phyloP scores from a whole-genome alignment of 2,329 filamentous ascomycete species.

The Trichocomaceae sp. region DNA sequence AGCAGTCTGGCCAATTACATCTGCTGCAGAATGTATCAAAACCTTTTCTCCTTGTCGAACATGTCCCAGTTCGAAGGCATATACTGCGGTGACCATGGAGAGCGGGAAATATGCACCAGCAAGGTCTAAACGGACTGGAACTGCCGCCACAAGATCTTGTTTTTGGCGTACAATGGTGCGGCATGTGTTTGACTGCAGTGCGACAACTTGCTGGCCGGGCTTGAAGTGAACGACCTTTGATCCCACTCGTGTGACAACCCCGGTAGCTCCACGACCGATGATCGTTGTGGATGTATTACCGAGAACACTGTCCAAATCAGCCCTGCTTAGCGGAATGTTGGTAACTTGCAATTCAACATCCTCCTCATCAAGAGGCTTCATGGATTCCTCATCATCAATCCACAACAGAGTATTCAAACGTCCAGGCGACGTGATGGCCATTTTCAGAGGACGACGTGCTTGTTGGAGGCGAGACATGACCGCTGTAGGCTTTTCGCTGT shows the following conservation, averaged over 20 bases:
- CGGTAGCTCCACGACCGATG: constrained; percentile 22
- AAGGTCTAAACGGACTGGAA: background rate
- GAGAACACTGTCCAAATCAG: constrained; percentile 18
- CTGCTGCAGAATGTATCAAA: constrained; percentile 19
- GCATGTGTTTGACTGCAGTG: background rate
- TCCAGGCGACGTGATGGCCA: constrained; percentile 13
- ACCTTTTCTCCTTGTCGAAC: constrained; percentile 14
- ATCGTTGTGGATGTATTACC: constrained; percentile 14
- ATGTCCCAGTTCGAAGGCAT: background rate
- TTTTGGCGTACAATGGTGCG: background rate
- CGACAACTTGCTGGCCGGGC: constrained; percentile 12
- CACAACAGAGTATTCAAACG: background rate
- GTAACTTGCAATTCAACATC: constrained; percentile 23
- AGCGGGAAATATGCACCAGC: background rate
- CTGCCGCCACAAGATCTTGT: background rate
- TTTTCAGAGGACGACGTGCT: constrained; percentile 13
- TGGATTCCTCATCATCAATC: constrained; percentile 12
- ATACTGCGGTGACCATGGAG: background rate
- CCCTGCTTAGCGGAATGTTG: constrained; percentile 24
- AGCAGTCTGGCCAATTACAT: constrained; percentile 16
- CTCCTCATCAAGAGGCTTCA: constrained; percentile 15
- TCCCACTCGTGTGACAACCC: constrained; percentile 18
- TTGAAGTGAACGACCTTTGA: constrained; percentile 5
- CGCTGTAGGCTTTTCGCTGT: constrained; percentile 6
- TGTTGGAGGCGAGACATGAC: constrained; percentile 9